These are phyloP conservation scores for Theileria annulata DNA, from an alignment of 169 alveolate genomes.

Conservation along the genomic window DNA sequence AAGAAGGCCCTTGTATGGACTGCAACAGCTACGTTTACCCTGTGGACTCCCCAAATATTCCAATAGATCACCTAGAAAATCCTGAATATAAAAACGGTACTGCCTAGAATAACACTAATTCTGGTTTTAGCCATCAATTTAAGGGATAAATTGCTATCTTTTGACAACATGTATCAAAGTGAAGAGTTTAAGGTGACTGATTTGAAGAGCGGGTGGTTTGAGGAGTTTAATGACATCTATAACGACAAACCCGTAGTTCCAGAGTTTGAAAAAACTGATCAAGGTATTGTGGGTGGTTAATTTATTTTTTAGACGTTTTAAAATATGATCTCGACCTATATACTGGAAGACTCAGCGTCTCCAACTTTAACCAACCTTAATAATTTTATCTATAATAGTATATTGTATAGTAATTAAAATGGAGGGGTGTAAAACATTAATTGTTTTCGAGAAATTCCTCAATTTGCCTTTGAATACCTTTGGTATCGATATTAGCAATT, in stretches of 20 bases:
- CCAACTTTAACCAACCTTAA: not conserved
- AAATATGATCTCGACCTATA: slow-evolving; percentile 48
- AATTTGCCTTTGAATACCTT: slow-evolving; percentile 46
- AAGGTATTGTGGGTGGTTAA: slow-evolving; percentile 23
- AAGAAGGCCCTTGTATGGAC: slow-evolving; percentile 60
- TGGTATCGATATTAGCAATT: slow-evolving; percentile 39
- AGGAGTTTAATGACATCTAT: slow-evolving; percentile 38
- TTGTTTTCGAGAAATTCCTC: slow-evolving; percentile 7
- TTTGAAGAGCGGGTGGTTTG: slow-evolving; percentile 58
- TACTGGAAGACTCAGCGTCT: slow-evolving; percentile 39
- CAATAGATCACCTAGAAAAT: slow-evolving; percentile 30
- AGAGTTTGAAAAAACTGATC: slow-evolving; percentile 24
- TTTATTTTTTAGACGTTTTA: slow-evolving; percentile 19
- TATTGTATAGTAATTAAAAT: too few species aligned
- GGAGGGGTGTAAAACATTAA: not conserved
- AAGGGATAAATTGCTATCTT: slow-evolving; percentile 36
- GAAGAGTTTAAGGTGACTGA: slow-evolving; percentile 43
- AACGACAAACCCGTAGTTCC: slow-evolving; percentile 50
- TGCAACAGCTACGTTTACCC: slow-evolving; percentile 41
- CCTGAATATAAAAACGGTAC: slow-evolving; percentile 27
- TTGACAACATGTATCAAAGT: slow-evolving; percentile 20
- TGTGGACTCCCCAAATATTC: slow-evolving; percentile 11
- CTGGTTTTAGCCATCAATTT: slow-evolving; percentile 22
- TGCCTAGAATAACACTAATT: not conserved
- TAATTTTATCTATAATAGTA: not conserved